Percentiles rank a stretch among this genome's conserved stretches.
Conservation (phyloP, 1,284 basidiomycete species). For the Rhizopogon parksii region DNA sequence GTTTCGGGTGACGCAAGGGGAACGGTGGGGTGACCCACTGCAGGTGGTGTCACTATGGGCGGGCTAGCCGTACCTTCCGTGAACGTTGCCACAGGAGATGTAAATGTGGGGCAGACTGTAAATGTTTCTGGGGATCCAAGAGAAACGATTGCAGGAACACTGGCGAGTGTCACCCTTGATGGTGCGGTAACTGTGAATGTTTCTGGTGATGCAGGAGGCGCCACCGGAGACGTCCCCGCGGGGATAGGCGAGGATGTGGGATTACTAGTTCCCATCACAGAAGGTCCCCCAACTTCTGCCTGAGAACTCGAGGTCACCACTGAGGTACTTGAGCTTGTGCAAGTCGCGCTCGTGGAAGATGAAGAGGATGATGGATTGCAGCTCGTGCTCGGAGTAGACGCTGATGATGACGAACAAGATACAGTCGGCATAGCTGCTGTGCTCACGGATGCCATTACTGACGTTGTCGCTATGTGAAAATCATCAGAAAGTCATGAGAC, state of each 20-base stretch:
- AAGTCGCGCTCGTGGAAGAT: not conserved
- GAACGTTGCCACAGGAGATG: not conserved
- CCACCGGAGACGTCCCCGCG: not conserved
- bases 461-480: not conserved
- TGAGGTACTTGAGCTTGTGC: not conserved
- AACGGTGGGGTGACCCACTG: not conserved
- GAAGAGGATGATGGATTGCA: not conserved
- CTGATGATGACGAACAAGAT: not conserved
- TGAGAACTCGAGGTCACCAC: not conserved
- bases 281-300: not conserved
- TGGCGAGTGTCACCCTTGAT: too few relatives aligned
- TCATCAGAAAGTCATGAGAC: conserved; percentile 1
- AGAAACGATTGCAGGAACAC: not conserved
- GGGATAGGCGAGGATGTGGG: not conserved
- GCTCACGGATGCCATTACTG: not conserved
- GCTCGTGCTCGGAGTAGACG: not conserved
- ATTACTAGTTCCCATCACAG: too few relatives aligned
- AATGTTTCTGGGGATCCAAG: not conserved
- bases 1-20: not conserved
- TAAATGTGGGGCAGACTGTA: not conserved
- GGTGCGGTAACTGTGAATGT: too few relatives aligned
- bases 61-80: not conserved
- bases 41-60: too few relatives aligned
- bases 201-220: not conserved
- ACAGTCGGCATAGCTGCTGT: not conserved